A percentile compares a stretch with the other conserved stretches of the same genome.
phyloP scores from a whole-genome alignment of 2,329 filamentous ascomycete species.

The Moelleriella libera region DNA sequence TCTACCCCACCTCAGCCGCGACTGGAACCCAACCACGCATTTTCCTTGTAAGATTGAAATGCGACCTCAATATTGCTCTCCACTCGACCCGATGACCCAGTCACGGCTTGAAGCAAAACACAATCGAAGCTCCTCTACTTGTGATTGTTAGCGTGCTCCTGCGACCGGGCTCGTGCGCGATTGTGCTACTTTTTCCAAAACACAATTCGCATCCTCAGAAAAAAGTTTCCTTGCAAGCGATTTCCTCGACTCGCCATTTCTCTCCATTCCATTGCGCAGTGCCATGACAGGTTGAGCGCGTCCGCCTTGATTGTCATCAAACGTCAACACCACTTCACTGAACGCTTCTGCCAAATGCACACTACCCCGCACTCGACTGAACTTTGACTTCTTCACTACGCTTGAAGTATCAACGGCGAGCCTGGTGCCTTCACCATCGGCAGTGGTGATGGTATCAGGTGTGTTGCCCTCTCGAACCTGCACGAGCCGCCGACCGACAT shows the following conservation, averaged over 20 bases:
- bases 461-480: neutral
- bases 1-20: neutral
- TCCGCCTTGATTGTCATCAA: too few relatives aligned
- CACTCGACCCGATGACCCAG: neutral
- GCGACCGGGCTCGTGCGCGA: too few relatives aligned
- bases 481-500: neutral
- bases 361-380: too few relatives aligned
- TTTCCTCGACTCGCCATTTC: neutral
- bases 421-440: neutral
- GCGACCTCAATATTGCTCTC: neutral
- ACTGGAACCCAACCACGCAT: conserved; percentile 1
- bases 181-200: too few relatives aligned
- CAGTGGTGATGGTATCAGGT: conserved; percentile 4
- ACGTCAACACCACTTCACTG: too few relatives aligned
- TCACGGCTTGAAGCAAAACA: neutral
- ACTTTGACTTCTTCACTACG: neutral
- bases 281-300: too few relatives aligned
- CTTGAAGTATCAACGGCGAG: neutral
- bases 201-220: too few relatives aligned
- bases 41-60: neutral
- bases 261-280: neutral
- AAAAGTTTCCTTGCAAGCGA: neutral
- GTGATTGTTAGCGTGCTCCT: too few relatives aligned
- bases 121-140: neutral
- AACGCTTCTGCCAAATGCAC: too few relatives aligned